Percentiles rank a stretch among this genome's conserved stretches.
Conservation (phyloP, 352 stramenopile species). For the Plasmopara halstedii region DNA sequence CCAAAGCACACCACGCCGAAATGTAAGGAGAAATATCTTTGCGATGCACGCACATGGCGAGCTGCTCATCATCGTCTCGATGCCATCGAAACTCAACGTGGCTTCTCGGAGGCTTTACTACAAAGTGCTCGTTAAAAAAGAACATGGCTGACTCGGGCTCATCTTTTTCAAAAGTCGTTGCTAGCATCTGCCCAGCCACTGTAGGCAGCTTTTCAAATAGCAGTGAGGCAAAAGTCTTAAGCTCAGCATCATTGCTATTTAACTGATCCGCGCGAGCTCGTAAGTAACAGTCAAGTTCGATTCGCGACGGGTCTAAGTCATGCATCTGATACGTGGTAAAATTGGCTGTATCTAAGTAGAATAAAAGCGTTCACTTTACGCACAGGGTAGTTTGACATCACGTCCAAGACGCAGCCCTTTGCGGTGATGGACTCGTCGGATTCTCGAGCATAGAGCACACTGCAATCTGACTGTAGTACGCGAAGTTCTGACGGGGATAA, state of each 20-base stretch:
- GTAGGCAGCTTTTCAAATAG: constrained; percentile 38
- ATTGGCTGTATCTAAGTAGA: background rate
- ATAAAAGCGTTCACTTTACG: background rate
- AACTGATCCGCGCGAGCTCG: constrained; percentile 20
- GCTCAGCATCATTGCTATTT: constrained; percentile 2
- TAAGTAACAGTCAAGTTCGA: constrained; percentile 24
- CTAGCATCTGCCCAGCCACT: constrained; percentile 15
- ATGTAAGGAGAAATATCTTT: constrained; percentile 40
- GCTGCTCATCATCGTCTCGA: constrained; percentile 66
- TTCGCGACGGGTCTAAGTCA: constrained; percentile 22
- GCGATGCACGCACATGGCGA: constrained; percentile 62
- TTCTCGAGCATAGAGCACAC: constrained; percentile 9
- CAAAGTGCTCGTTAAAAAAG: constrained; percentile 82
- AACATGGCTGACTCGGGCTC: constrained; percentile 5
- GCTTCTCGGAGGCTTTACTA: constrained; percentile 53
- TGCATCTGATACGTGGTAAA: constrained; percentile 28
- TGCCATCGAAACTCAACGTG: constrained; percentile 68
- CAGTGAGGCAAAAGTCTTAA: constrained; percentile 16
- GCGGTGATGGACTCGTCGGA: constrained; percentile 9
- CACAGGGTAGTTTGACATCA: constrained; percentile 49
- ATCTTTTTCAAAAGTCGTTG: background rate
- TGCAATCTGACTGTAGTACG: constrained; percentile 33
- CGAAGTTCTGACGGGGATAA: constrained; percentile 31
- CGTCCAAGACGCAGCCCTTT: constrained; percentile 52
- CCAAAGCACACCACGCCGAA: constrained; percentile 60